A percentile compares a stretch with the other conserved stretches of the same genome.
phyloP scores from a whole-genome alignment of 371 early-diverging fungal genomes.

The Blyttiomyces sp. region DNA sequence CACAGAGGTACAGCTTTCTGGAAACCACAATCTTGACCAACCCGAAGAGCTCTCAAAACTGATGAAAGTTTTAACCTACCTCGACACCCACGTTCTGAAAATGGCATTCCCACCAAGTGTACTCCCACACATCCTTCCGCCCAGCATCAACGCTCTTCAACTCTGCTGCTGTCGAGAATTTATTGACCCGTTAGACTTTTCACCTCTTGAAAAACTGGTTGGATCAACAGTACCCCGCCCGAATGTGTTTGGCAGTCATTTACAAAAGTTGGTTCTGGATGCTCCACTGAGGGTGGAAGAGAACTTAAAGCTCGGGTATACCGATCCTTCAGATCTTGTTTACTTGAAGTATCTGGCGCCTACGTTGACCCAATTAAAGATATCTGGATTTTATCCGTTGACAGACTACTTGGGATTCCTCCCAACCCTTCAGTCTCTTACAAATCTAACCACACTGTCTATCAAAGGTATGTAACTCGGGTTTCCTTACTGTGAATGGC shows the following conservation, averaged over 20 bases:
- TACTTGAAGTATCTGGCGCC: not conserved
- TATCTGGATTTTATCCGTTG: not conserved
- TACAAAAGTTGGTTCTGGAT: not conserved
- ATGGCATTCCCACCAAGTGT: not conserved
- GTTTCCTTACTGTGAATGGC: no score
- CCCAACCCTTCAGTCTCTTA: not conserved
- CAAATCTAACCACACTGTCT: not conserved
- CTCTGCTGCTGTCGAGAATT: not conserved
- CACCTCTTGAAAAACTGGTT: not conserved
- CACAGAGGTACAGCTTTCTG: slow-evolving; percentile 3
- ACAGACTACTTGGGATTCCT: not conserved
- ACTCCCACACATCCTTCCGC: not conserved
- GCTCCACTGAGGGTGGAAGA: not conserved
- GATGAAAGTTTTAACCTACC: not conserved
- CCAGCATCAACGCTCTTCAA: not conserved
- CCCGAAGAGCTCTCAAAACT: not conserved
- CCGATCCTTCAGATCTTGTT: not conserved
- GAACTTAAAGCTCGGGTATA: not conserved
- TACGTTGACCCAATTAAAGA: not conserved
- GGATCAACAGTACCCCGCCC: not conserved
- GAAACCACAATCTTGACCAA: not conserved
- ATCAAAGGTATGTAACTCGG: not conserved
- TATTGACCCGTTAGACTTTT: not conserved
- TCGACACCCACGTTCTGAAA: not conserved
- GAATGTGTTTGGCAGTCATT: no score